A percentile compares a stretch with the other conserved stretches of the same genome.
phyloP scores from a whole-genome alignment of 208 protist species.

The Crithidia acanthocephali region DNA sequence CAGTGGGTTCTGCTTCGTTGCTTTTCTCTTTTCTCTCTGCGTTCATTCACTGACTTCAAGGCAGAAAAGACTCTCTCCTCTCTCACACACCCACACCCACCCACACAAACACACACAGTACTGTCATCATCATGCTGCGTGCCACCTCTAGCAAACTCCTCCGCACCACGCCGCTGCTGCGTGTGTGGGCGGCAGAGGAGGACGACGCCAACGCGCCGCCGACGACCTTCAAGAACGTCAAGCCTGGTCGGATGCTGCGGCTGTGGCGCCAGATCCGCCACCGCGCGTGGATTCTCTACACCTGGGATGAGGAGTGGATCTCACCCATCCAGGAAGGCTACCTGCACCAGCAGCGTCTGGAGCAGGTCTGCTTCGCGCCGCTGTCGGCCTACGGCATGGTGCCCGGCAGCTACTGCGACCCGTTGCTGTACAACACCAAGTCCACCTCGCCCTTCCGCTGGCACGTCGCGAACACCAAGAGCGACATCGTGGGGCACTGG shows the following conservation, averaged over 20 bases:
- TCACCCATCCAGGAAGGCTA: conserved; percentile 81
- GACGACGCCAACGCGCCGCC: conserved; percentile 81
- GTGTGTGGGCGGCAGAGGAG: conserved; percentile 87
- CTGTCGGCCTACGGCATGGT: conserved; percentile 91
- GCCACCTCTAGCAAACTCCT: conserved; percentile 33
- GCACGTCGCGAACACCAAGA: conserved; percentile 80
- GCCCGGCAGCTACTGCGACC: conserved; percentile 89
- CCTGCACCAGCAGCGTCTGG: conserved; percentile 86
- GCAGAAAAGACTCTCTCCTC: no score
- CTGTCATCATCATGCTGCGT: conserved; percentile 41
- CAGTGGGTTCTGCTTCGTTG: no score
- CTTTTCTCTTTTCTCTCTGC: no score
- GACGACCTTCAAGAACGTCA: conserved; percentile 92
- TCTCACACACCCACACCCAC: no score
- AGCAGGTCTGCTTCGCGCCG: conserved; percentile 90
- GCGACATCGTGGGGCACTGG: conserved; percentile 91
- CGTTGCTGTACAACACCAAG: conserved; percentile 92
- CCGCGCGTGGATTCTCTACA: conserved; percentile 81
- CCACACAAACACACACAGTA: neutral
- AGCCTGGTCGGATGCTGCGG: conserved; percentile 77
- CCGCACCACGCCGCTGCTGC: conserved; percentile 63
- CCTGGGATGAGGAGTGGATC: conserved; percentile 89
- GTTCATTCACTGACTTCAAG: no score
- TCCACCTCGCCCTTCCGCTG: conserved; percentile 91
- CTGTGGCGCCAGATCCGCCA: conserved; percentile 90